Conservation (phyloP, 208 protist species). For the Crithidia expoeki region DNA sequence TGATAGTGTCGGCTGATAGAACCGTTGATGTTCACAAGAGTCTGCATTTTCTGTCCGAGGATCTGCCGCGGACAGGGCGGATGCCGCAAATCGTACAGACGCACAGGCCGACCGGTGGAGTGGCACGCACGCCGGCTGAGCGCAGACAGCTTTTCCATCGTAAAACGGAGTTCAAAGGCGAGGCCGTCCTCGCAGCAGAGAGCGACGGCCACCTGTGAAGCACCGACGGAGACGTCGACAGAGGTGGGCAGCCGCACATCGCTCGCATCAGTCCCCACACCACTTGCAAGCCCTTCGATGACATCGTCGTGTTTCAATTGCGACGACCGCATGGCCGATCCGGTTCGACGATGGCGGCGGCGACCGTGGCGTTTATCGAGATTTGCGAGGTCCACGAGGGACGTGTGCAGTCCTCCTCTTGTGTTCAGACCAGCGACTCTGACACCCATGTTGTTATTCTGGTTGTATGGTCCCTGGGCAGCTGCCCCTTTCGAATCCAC, state of each 20-base stretch:
- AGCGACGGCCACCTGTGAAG: slow-evolving; percentile 43
- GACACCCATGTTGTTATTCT: neutral
- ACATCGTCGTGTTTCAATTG: neutral
- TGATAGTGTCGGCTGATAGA: neutral
- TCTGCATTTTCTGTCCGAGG: neutral
- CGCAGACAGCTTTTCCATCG: slow-evolving; percentile 12
- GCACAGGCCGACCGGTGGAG: slow-evolving; percentile 3
- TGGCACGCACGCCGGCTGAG: slow-evolving; percentile 23
- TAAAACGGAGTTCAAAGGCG: slow-evolving; percentile 71
- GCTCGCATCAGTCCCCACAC: neutral
- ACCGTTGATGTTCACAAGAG: neutral
- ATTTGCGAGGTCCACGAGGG: slow-evolving; percentile 5
- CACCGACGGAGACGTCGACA: slow-evolving; percentile 66
- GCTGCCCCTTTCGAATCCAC: neutral
- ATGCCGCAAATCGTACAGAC: slow-evolving; percentile 21
- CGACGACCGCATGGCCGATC: neutral
- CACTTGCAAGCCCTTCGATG: too few species aligned
- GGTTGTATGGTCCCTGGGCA: neutral
- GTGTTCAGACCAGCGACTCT: too few species aligned
- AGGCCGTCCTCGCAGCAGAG: slow-evolving; percentile 71
- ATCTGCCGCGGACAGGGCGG: neutral
- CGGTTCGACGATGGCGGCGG: neutral
- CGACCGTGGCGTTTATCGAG: neutral
- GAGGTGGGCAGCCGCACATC: slow-evolving; percentile 53
- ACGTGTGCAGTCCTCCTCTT: slow-evolving; percentile 11